These are phyloP conservation scores for Acanthamoeba healyi DNA, from an alignment of 208 protist species.

Conservation along the genomic window DNA sequence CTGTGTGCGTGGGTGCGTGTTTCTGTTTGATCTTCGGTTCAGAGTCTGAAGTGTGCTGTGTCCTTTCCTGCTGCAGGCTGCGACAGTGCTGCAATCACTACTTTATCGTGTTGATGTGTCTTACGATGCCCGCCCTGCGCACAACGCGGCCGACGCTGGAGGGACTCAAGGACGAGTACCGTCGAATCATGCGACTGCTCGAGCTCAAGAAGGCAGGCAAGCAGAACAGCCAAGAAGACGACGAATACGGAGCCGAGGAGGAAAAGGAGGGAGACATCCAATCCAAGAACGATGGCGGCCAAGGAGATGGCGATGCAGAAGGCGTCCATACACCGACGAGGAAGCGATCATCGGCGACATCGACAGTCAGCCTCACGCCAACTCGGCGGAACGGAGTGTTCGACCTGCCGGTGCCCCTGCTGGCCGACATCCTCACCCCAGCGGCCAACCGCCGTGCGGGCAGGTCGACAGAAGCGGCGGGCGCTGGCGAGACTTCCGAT, in stretches of 20 bases:
- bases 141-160: neutral
- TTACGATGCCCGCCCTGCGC: conserved; percentile 50
- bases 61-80: no score
- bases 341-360: neutral
- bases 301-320: neutral
- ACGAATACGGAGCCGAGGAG: neutral
- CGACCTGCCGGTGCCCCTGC: conserved; percentile 21
- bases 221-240: conserved; percentile 52
- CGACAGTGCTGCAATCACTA: conserved; percentile 90
- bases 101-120: conserved; percentile 72
- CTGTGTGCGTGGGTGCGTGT: neutral
- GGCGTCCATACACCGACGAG: neutral
- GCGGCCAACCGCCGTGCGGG: neutral
- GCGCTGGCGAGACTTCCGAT: neutral
- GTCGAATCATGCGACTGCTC: conserved; percentile 46
- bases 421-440: conserved; percentile 34
- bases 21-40: no score
- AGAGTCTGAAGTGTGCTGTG: no score
- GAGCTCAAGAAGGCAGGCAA: conserved; percentile 52
- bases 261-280: neutral
- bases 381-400: conserved; percentile 15
- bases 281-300: neutral
- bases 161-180: conserved; percentile 37
- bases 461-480: neutral
- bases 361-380: conserved; percentile 27